A percentile compares a stretch with the other conserved stretches of the same genome.
Evolutionary conservation across 202 grass and related monocot species (phyloP).

Genomic region (Panicum virgatum): DNA sequence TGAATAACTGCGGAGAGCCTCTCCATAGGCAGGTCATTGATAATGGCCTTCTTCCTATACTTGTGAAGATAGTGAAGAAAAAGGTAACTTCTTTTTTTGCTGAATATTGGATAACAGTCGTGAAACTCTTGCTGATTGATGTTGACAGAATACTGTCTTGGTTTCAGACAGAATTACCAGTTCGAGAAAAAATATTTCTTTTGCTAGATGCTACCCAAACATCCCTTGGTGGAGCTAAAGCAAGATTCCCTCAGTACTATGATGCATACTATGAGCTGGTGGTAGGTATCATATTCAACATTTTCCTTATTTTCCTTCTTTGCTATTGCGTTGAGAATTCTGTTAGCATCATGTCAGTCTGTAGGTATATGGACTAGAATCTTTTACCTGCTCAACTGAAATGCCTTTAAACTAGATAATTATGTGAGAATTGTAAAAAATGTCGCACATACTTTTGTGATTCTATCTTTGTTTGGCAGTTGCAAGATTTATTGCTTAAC

Average conservation of each 20-base stretch:
- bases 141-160: conserved; percentile 30
- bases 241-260: conserved; percentile 89
- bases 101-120: conserved; percentile 13
- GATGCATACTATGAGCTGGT: conserved; percentile 94
- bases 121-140: conserved; percentile 35
- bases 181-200: conserved; percentile 97
- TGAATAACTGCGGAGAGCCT: conserved; percentile 95
- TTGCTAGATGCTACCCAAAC: conserved; percentile 92
- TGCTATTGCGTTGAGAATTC: background rate
- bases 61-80: conserved; percentile 99
- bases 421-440: background rate
- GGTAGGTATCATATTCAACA: conserved; percentile 48
- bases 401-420: background rate
- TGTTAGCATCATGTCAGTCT: background rate
- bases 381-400: background rate
- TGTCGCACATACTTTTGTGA: background rate
- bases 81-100: conserved; percentile 58
- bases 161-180: conserved; percentile 83
- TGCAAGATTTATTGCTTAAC: conserved; percentile 19
- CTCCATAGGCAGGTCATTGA: conserved; percentile 87
- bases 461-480: conserved; percentile 15
- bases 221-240: conserved; percentile 87
- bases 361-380: background rate
- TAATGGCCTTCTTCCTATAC: conserved; percentile 74
- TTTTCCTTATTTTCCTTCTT: conserved; percentile 9